phyloP scores from a whole-genome alignment of 1,139 yeast species.

The Yamadazyma triangularis region DNA sequence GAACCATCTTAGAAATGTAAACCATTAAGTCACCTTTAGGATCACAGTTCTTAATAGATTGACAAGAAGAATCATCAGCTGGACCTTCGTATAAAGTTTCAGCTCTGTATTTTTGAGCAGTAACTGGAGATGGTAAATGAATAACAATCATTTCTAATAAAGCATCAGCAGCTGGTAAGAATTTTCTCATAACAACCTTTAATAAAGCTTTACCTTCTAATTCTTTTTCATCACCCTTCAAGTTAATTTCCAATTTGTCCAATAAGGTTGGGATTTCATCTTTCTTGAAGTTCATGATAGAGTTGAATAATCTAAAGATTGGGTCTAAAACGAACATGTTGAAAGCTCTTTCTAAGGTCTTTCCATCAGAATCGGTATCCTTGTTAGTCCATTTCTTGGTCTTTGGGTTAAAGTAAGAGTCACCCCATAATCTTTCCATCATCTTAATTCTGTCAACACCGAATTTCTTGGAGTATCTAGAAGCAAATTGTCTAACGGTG shows the following conservation, averaged over 20 bases:
- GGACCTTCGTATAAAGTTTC: constrained; percentile 99
- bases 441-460: constrained; percentile 98
- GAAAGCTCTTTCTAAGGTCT: constrained; percentile 97
- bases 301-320: constrained; percentile 73
- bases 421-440: constrained; percentile 99
- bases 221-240: constrained; percentile 94
- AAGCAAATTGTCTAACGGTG: constrained; percentile 98
- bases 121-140: constrained; percentile 99
- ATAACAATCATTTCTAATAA: constrained; percentile 97
- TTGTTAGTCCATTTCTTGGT: constrained; percentile 99
- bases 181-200: constrained; percentile 98
- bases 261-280: constrained; percentile 88
- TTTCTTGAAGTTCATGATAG: constrained; percentile 61
- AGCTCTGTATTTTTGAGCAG: constrained; percentile 99
- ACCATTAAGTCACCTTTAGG: constrained; percentile 98
- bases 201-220: constrained; percentile 98
- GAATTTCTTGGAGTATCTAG: constrained; percentile 97
- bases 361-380: constrained; percentile 94
- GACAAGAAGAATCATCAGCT: constrained; percentile 85
- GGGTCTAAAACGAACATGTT: constrained; percentile 99
- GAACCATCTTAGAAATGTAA: constrained; percentile 99
- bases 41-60: constrained; percentile 97
- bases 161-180: constrained; percentile 99
- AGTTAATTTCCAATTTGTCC: constrained; percentile 85
- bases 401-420: constrained; percentile 99